Evolutionary conservation across 73 alveolate species (phyloP), one percentile per base, ranked within the genome.

Genomic region (Vitrella brassicaformis): DNA sequence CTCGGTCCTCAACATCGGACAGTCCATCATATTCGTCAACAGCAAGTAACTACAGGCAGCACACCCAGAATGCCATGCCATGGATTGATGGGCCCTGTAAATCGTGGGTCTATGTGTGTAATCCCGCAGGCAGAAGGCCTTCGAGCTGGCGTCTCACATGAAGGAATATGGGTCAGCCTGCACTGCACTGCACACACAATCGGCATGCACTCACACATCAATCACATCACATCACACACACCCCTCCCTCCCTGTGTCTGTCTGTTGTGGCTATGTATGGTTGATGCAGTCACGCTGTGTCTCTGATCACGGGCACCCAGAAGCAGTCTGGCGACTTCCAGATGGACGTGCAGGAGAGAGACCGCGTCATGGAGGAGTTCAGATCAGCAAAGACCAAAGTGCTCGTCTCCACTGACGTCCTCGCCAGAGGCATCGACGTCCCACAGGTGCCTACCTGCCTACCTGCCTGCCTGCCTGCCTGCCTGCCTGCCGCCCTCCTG

Each of bases 371-470:
- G 93, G 80, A 80, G 75, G 93, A 90, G 71, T 90, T 90, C 90
- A 87, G 94, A 85, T 74, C 89, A 30, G 96, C 90, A 0, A 76
- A 86, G 47, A 87, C 93, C 71, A 90, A 92, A 85, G 86, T 84
- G 70, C 31, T 82, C 74, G 45, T 82, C 39, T 30, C 78, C 28
- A 76, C 89, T 9, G 80, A 82, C 64, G 82, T 75, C 29, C 65
- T 76, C 18, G 85, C 89, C 1, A 30, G 89, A 67, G 89, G 89
- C 19, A 76, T 81, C 32, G 89, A 81, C 75, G 73, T 75, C 31
- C 89, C 89, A 1, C 64, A 27, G 68, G 81, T 75, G 28, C 84
- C 22, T 39, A 39, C 4, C 56, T 4, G 56, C 56, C 56, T 14
- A 14, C 56, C 22, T 39, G 56, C 22, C 56, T 4, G 56, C 14